phyloP scores from a whole-genome alignment of 495 filamentous ascomycete genomes.

The Podospora comata region DNA sequence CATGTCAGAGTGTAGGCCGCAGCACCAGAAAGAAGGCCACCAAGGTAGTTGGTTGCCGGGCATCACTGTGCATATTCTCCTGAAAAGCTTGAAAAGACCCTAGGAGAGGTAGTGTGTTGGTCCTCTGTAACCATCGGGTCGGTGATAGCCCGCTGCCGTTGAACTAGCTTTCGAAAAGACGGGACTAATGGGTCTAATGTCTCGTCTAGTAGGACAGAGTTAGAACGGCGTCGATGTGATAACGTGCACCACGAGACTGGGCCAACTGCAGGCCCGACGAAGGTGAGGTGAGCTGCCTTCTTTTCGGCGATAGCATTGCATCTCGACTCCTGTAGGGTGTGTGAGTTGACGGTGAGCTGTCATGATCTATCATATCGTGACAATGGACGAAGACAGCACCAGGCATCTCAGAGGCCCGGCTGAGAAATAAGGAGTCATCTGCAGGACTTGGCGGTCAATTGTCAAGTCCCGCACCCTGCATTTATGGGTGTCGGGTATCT shows the following conservation, averaged over 20 bases:
- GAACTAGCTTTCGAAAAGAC: background rate
- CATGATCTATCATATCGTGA: background rate
- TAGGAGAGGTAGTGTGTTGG: background rate
- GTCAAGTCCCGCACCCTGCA: background rate
- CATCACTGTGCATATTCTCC: background rate
- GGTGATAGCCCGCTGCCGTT: background rate
- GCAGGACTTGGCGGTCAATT: background rate
- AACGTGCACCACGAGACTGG: background rate
- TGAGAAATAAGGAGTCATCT: background rate
- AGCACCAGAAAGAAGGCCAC: background rate
- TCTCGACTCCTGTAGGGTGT: background rate
- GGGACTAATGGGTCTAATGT: background rate
- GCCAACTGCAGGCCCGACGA: background rate
- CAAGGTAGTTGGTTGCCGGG: slow-evolving; percentile 1
- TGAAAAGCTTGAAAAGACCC: background rate
- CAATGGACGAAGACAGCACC: background rate
- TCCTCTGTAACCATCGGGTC: background rate
- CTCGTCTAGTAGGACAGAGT: background rate
- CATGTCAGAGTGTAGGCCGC: background rate
- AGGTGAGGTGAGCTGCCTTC: background rate
- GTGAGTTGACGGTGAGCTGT: background rate
- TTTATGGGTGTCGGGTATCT: background rate
- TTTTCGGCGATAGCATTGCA: no score
- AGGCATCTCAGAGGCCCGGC: background rate
- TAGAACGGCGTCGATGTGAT: background rate